These are phyloP conservation scores for Dryas alaskensis DNA, from an alignment of 306 rosid species.

Conservation along the genomic window DNA sequence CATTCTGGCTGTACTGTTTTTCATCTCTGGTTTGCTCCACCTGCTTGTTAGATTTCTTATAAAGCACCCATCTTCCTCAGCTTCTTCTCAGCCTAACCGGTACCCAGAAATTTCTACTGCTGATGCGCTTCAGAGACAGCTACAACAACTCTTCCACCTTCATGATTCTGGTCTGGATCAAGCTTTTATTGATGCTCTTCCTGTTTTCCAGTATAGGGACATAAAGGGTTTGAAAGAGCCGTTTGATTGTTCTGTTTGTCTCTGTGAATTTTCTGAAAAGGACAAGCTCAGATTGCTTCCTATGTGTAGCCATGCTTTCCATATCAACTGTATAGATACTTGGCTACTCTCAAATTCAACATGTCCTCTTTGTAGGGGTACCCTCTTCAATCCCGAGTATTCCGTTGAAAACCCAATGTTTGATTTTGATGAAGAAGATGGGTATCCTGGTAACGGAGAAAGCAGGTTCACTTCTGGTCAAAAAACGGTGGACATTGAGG, in stretches of 20 bases:
- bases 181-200: constrained; percentile 94
- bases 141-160: constrained; percentile 90
- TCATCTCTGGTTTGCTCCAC: constrained; percentile 93
- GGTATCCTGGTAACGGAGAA: constrained; percentile 47
- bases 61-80: constrained; percentile 70
- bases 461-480: constrained; percentile 45
- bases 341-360: constrained; percentile 94
- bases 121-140: constrained; percentile 93
- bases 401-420: constrained; percentile 71
- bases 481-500: constrained; percentile 64
- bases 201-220: constrained; percentile 89
- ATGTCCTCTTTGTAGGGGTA: constrained; percentile 92
- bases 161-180: constrained; percentile 98
- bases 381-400: constrained; percentile 59
- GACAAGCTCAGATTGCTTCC: constrained; percentile 94
- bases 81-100: constrained; percentile 56
- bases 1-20: constrained; percentile 81
- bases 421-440: constrained; percentile 82
- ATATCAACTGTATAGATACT: constrained; percentile 86
- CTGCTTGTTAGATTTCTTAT: constrained; percentile 89
- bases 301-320: constrained; percentile 96
- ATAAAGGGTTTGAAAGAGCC: constrained; percentile 88
- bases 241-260: constrained; percentile 93
- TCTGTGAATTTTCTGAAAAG: constrained; percentile 78
- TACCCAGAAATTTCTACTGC: constrained; percentile 71